Evolutionary conservation across 1,139 yeast species (phyloP), one percentile per base, ranked within the genome.

Genomic region (Blastobotrys malaysiensis): DNA sequence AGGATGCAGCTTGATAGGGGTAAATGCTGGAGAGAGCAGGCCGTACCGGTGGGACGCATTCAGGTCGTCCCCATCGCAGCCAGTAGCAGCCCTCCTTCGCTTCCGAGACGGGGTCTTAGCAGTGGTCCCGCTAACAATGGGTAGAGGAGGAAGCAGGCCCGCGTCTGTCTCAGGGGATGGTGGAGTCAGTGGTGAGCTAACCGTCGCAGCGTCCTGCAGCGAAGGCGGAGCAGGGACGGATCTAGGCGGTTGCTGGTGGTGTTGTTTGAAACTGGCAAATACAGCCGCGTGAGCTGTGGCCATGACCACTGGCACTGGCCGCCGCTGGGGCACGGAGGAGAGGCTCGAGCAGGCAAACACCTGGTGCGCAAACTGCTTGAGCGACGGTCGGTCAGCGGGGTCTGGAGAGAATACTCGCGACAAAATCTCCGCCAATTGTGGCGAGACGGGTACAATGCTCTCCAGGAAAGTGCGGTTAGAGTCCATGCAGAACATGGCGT

Each of bases 401-500:
- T 85, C 81, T 52, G 83, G 69, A 57, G 73, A 75, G 61, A 89
- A 78, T 43, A 88, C 80, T 44, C 71, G 69, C 27, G 75, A 71
- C 54, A 89, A 71, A 49, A 89, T 73, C 11, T 68, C 61, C 66
- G 79, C 84, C 57, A 88, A 76, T 58, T 84, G 85, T 14, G 70
- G 68, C 19, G 88, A 82, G 14, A 87, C 80, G 46, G 93, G 90
- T 57, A 87, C 72, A 44, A 88, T 87, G 60, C 78, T 79, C 65
- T 74, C 71, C 59, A 88, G 76, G 16, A 86, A 69, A 48, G 56
- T 80, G 16, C 39, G 39, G 18, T 70, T 70, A 11, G 78, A 76
- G 62, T 83, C 79, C 27, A 73, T 69, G 49, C 77, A 69, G 65
- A 74, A 83, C 16, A 80, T 80, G 53, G 72, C 70, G 66, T 79